These are phyloP conservation scores for Hygrophila difformis DNA, from an alignment of 257 asterid species.

Conservation along the genomic window DNA sequence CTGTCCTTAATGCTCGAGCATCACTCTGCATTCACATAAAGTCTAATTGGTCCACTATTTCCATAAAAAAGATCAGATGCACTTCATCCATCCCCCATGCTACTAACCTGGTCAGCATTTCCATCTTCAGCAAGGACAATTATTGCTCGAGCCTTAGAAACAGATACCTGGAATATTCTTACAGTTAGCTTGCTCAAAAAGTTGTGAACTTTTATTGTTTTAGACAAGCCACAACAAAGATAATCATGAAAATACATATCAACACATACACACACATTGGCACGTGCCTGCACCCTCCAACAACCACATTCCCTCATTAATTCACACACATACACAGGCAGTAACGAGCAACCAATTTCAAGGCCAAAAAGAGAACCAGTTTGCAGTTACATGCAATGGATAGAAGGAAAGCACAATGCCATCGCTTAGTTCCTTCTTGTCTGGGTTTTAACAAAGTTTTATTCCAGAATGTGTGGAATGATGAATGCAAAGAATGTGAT, in stretches of 20 bases:
- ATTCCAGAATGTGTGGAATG: not conserved
- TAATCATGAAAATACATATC: not conserved
- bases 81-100: constrained; percentile 11
- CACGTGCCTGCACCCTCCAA: too few species aligned
- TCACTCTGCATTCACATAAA: constrained; percentile 58
- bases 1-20: constrained; percentile 90
- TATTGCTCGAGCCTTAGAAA: constrained; percentile 89
- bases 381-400: not conserved
- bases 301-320: too few species aligned
- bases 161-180: constrained; percentile 56
- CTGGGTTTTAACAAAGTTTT: too few species aligned
- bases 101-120: constrained; percentile 78
- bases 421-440: too few species aligned
- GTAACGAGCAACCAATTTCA: not conserved
- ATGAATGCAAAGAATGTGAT: not conserved
- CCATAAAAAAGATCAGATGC: constrained; percentile 16
- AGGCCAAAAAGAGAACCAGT: not conserved
- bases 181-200: constrained; percentile 25
- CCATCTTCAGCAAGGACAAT: constrained; percentile 93
- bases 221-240: constrained; percentile 9
- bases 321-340: not conserved
- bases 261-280: too few species aligned
- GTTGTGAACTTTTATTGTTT: constrained; percentile 1
- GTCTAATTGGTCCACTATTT: constrained; percentile 15
- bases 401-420: not conserved